These are phyloP conservation scores for Populus hybrid DNA, from an alignment of 441 rosid genomes.

Conservation along the genomic window DNA sequence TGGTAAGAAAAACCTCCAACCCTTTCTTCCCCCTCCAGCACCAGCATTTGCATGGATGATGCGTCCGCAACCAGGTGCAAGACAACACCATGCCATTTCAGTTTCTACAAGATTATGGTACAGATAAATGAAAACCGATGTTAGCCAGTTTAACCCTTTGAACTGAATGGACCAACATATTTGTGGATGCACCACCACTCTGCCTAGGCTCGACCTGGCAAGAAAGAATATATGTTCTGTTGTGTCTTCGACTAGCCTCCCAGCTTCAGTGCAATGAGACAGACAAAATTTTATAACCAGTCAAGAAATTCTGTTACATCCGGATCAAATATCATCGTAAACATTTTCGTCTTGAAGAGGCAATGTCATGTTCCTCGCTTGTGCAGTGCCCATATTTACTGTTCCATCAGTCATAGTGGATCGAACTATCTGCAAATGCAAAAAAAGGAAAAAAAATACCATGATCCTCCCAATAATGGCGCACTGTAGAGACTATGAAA, in stretches of 20 bases:
- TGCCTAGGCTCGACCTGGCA: background rate
- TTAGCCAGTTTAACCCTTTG: background rate
- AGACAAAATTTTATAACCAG: background rate
- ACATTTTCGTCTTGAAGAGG: constrained; percentile 43
- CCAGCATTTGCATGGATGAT: background rate
- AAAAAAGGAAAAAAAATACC: background rate
- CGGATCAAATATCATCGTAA: constrained; percentile 39
- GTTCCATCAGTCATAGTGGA: constrained; percentile 57
- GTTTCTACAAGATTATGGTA: background rate
- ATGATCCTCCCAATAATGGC: background rate
- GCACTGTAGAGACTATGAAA: background rate
- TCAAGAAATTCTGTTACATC: background rate
- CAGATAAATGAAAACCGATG: background rate
- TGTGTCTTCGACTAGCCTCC: background rate
- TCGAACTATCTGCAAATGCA: constrained; percentile 53
- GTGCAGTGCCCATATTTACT: constrained; percentile 37
- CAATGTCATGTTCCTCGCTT: constrained; percentile 28
- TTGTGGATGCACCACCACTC: background rate
- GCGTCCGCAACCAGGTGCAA: background rate
- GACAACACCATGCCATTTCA: background rate
- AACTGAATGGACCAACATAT: background rate
- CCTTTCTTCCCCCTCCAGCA: background rate
- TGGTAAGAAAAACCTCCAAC: too few species aligned
- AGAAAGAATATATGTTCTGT: background rate
- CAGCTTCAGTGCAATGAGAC: background rate